These are phyloP conservation scores for Candida sithepensis DNA, from an alignment of 805 yeast genomes.

Conservation along the genomic window DNA sequence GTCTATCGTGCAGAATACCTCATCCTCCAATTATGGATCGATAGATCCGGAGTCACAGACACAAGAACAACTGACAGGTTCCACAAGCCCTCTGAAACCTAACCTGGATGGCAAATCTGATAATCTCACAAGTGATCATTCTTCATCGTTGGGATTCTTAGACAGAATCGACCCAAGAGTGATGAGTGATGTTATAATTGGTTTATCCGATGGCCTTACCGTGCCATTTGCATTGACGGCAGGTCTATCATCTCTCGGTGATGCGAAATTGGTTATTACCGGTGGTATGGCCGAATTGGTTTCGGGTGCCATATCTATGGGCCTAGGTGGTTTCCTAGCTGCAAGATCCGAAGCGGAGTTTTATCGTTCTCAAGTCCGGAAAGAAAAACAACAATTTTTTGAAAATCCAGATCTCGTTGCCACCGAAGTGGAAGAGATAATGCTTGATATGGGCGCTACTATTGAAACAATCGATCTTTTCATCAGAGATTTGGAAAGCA, in stretches of 20 bases:
- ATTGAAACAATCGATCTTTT: constrained; percentile 72
- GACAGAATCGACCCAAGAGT: constrained; percentile 80
- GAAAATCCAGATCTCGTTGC: constrained; percentile 61
- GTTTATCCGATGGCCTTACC: constrained; percentile 91
- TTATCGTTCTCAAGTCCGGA: constrained; percentile 65
- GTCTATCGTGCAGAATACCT: neutral
- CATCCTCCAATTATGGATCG: constrained; percentile 11
- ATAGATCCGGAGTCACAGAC: constrained; percentile 10
- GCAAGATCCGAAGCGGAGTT: constrained; percentile 85
- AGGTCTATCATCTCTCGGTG: constrained; percentile 87
- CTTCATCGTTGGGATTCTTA: constrained; percentile 30
- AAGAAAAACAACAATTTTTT: constrained; percentile 66
- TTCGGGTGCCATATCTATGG: constrained; percentile 97
- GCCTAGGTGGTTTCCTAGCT: constrained; percentile 93
- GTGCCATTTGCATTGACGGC: constrained; percentile 99
- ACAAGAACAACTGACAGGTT: constrained; percentile 1
- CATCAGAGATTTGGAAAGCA: constrained; percentile 71
- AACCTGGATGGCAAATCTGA: constrained; percentile 4
- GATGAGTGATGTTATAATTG: constrained; percentile 90
- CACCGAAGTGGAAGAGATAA: constrained; percentile 76
- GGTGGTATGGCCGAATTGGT: constrained; percentile 98
- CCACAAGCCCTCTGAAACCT: neutral
- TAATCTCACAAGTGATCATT: constrained; percentile 1
- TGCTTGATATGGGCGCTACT: constrained; percentile 68
- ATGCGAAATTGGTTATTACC: constrained; percentile 84